phyloP scores from a whole-genome alignment of 1,284 basidiomycete species.

The Thecaphora thlaspeos region DNA sequence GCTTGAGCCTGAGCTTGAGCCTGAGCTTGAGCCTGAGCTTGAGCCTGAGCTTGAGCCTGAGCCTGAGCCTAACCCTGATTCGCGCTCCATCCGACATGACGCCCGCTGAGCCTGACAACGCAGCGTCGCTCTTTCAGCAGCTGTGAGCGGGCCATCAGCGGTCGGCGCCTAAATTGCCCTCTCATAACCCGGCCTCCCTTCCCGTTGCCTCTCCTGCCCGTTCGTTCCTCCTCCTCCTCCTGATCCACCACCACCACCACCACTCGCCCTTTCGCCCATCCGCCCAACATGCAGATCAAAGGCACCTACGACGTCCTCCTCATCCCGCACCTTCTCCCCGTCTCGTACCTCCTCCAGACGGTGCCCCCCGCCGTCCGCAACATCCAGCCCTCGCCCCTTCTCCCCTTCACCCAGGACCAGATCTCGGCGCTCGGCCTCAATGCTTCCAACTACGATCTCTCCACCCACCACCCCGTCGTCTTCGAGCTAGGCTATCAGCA shows the following conservation, averaged over 20 bases:
- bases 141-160: too few relatives aligned
- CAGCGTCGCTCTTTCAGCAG: too few relatives aligned
- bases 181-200: too few relatives aligned
- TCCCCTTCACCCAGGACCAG: slow-evolving; percentile 21
- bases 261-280: neutral
- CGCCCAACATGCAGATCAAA: slow-evolving; percentile 8
- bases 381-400: slow-evolving; percentile 26
- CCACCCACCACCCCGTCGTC: slow-evolving; percentile 25
- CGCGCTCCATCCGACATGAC: too few relatives aligned
- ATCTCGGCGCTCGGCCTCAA: slow-evolving; percentile 16
- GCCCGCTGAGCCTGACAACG: too few relatives aligned
- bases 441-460: slow-evolving; percentile 12
- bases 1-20: too few relatives aligned
- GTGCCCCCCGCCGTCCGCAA: slow-evolving; percentile 26
- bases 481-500: slow-evolving; percentile 35
- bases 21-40: too few relatives aligned
- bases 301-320: slow-evolving; percentile 39
- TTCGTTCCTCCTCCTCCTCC: neutral
- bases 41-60: too few relatives aligned
- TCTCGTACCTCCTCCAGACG: slow-evolving; percentile 25
- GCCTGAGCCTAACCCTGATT: too few relatives aligned
- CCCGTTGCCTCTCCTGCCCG: neutral
- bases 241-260: neutral
- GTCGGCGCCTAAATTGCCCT: too few relatives aligned
- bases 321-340: slow-evolving; percentile 26